Percentiles rank a stretch among this genome's conserved stretches.
phyloP scores from a whole-genome alignment of 352 stramenopile genomes.

The Phytophthora capsici region DNA sequence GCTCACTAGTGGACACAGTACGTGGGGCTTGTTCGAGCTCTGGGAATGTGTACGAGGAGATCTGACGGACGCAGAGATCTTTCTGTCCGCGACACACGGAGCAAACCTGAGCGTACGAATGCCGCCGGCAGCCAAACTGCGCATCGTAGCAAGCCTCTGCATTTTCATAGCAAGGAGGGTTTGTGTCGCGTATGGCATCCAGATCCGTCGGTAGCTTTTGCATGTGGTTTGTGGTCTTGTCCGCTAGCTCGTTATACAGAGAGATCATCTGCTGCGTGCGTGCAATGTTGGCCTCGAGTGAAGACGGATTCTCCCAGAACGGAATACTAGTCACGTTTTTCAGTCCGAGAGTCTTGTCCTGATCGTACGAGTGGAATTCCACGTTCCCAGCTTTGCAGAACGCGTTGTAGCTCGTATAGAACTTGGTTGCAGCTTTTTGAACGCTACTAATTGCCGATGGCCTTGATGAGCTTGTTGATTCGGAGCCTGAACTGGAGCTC shows the following conservation, averaged over 20 bases:
- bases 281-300: conserved; percentile 54
- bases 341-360: conserved; percentile 58
- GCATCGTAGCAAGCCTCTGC: conserved; percentile 57
- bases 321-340: conserved; percentile 53
- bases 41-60: conserved; percentile 54
- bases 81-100: conserved; percentile 52
- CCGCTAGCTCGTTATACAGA: conserved; percentile 52
- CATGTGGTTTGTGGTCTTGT: conserved; percentile 44
- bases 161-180: conserved; percentile 74
- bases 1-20: conserved; percentile 36
- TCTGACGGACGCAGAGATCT: conserved; percentile 43
- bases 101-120: conserved; percentile 73
- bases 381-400: conserved; percentile 56
- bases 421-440: conserved; percentile 23
- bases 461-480: background rate
- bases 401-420: conserved; percentile 51
- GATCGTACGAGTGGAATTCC: conserved; percentile 63
- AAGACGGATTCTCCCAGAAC: conserved; percentile 67
- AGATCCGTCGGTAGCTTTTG: conserved; percentile 50
- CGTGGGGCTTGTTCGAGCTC: conserved; percentile 33
- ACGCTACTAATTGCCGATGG: conserved; percentile 20
- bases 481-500: conserved; percentile 38
- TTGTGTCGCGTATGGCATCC: conserved; percentile 42
- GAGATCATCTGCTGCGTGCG: conserved; percentile 59
- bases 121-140: conserved; percentile 54